Conservation (phyloP, 2,329 filamentous ascomycete species). For the Fusarium falciforme region DNA sequence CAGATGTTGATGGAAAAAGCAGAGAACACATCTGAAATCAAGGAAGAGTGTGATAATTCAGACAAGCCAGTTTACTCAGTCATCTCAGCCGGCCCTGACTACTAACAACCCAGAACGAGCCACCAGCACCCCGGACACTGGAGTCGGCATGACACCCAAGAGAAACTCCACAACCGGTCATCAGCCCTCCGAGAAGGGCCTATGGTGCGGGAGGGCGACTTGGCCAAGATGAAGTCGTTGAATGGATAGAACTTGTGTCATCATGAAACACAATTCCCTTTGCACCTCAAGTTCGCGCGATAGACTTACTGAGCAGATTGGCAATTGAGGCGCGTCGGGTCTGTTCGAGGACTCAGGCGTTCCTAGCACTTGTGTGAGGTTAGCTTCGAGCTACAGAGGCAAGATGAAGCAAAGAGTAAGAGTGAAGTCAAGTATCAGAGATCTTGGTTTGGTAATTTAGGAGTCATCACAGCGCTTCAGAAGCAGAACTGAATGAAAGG, state of each 20-base stretch:
- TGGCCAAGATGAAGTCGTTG: conserved; percentile 74
- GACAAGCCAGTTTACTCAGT: conserved; percentile 78
- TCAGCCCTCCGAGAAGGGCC: conserved; percentile 57
- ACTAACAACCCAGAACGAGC: conserved; percentile 66
- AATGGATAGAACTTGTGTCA: conserved; percentile 78
- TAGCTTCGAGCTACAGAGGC: conserved; percentile 11
- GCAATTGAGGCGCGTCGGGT: not conserved
- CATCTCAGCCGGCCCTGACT: conserved; percentile 67
- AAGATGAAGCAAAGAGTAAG: conserved; percentile 3
- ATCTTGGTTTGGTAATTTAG: conserved; percentile 73
- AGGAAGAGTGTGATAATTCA: conserved; percentile 47
- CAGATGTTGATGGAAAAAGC: not conserved
- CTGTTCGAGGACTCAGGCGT: not conserved
- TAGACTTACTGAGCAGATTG: conserved; percentile 22
- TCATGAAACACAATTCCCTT: conserved; percentile 43
- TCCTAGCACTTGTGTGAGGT: conserved; percentile 13
- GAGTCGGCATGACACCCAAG: conserved; percentile 69
- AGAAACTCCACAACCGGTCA: conserved; percentile 82
- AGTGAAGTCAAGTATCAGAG: conserved; percentile 59
- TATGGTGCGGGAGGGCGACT: conserved; percentile 81
- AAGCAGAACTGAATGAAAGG: conserved; percentile 78
- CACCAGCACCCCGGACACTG: conserved; percentile 59
- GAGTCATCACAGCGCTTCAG: conserved; percentile 75
- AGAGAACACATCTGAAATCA: conserved; percentile 1
- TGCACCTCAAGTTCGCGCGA: not conserved